phyloP scores from a whole-genome alignment of 257 asterid genomes.

The Penstemon eatonii region DNA sequence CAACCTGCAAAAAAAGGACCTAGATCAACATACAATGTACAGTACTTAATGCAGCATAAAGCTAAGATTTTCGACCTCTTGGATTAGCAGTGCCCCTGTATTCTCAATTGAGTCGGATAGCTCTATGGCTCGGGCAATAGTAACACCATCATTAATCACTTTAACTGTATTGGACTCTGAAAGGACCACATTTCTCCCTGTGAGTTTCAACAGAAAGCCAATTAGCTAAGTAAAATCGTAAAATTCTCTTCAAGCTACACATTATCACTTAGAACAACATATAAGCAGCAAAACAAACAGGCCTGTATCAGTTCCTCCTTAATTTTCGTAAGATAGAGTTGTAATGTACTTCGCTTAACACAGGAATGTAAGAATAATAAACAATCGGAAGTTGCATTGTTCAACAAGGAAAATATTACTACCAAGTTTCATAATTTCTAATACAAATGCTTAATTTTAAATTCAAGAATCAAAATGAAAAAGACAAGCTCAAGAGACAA shows the following conservation, averaged over 20 bases:
- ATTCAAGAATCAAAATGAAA: background rate
- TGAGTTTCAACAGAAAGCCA: constrained; percentile 22
- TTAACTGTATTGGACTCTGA: constrained; percentile 62
- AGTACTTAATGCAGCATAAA: background rate
- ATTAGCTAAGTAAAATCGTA: constrained; percentile 6
- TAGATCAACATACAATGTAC: constrained; percentile 23
- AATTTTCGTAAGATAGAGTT: too few relatives aligned
- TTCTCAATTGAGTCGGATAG: constrained; percentile 88
- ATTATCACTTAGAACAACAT: constrained; percentile 11
- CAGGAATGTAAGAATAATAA: constrained; percentile 10
- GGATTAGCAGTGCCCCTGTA: constrained; percentile 75
- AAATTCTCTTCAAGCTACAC: background rate
- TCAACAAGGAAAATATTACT: constrained; percentile 2
- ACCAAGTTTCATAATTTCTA: background rate
- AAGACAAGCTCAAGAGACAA: too few relatives aligned
- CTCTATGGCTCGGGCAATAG: constrained; percentile 90
- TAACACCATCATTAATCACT: constrained; percentile 92
- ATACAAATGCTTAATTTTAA: background rate
- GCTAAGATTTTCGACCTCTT: constrained; percentile 55
- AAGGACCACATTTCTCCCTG: constrained; percentile 87
- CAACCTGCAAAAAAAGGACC: constrained; percentile 56
- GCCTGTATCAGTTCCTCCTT: background rate
- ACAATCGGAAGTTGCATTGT: constrained; percentile 6
- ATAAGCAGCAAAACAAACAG: constrained; percentile 7
- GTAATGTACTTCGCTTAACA: background rate